Evolutionary conservation across 2,329 filamentous ascomycete genomes (phyloP), one percentile per base, ranked within the genome.

Genomic region (Tolypocladium amazonense): DNA sequence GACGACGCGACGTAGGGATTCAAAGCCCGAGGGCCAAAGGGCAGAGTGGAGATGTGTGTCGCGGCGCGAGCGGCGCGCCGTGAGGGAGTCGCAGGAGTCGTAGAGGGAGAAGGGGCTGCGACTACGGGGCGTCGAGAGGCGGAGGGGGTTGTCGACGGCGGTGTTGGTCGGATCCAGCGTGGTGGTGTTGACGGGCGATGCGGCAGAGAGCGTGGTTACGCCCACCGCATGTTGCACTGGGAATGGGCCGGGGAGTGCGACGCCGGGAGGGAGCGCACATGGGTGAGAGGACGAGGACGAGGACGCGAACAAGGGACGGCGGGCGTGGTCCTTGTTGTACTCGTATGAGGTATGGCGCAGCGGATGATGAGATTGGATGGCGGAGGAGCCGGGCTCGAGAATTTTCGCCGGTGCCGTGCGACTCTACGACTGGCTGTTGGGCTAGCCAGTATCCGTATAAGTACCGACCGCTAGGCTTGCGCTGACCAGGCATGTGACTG

Each of bases 121-220:
- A 57, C 57, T 64, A 62, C 54, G 47, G 52, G 50, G 52, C 57
- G 61, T 61, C 60, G 61, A 54, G 50, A 53, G 56, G 59, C 47
- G 58, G 25, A n/a, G 58, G 27, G 56, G 45, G 65, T 60, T 62
- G 65, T 37, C 59, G 64, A 73, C 67, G 64, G 67, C 66, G 59
- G 76, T 72, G 81, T 80, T 75, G 70, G 35, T 39, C 35, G 80
- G 72, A 81, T 85, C 83, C 82, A 85, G 79, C 71, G 74, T 83
- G 80, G 79, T 73, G 67, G 60, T 61, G 61, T 58, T 67, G 64
- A 68, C 69, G 67, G 72, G 66, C 69, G 72, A 73, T 79, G 79
- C 80, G 77, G 80, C 78, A 80, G 82, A 83, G 81, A 72, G 67
- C 65, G 69, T 74, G 65, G 69, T 74, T 78, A 81, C 81, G 72